phyloP scores from a whole-genome alignment of 306 rosid genomes.

The Quercus parvula region DNA sequence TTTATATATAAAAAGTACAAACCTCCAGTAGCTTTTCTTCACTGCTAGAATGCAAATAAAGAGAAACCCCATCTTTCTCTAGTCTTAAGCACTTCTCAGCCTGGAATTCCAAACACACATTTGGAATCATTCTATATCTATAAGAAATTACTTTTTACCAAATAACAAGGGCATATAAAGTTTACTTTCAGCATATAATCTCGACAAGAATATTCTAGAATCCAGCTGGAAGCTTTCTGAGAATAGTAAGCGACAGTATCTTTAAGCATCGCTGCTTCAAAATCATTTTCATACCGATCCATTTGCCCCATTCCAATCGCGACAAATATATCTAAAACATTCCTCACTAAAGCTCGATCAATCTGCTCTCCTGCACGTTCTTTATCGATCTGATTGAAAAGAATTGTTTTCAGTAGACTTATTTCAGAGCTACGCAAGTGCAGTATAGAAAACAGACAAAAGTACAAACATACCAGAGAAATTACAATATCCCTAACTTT shows the following conservation, averaged over 20 bases:
- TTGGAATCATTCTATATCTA: not conserved
- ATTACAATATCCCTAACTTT: slow-evolving; percentile 63
- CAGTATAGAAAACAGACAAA: not conserved
- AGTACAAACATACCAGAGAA: slow-evolving; percentile 44
- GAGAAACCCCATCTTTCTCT: slow-evolving; percentile 44
- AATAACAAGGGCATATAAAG: not conserved
- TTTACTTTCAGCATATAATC: slow-evolving; percentile 51
- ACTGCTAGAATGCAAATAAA: slow-evolving; percentile 40
- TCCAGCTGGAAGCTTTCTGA: slow-evolving; percentile 55
- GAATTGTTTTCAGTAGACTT: not conserved
- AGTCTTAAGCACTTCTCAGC: slow-evolving; percentile 48
- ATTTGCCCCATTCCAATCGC: slow-evolving; percentile 57
- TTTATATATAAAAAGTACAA: not conserved
- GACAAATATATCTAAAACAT: slow-evolving; percentile 47
- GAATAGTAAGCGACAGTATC: slow-evolving; percentile 43
- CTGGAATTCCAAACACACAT: slow-evolving; percentile 16
- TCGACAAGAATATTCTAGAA: slow-evolving; percentile 49
- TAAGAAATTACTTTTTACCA: not conserved
- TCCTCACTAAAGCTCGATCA: slow-evolving; percentile 52
- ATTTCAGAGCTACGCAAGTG: not conserved
- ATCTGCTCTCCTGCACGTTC: slow-evolving; percentile 63
- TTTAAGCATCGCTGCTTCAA: slow-evolving; percentile 50
- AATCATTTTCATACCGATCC: slow-evolving; percentile 49
- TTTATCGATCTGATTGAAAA: slow-evolving; percentile 42
- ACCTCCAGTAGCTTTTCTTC: slow-evolving; percentile 39